Conservation (phyloP, 192 early-diverging fungal species). For the Lunasporangiospora selenospora region DNA sequence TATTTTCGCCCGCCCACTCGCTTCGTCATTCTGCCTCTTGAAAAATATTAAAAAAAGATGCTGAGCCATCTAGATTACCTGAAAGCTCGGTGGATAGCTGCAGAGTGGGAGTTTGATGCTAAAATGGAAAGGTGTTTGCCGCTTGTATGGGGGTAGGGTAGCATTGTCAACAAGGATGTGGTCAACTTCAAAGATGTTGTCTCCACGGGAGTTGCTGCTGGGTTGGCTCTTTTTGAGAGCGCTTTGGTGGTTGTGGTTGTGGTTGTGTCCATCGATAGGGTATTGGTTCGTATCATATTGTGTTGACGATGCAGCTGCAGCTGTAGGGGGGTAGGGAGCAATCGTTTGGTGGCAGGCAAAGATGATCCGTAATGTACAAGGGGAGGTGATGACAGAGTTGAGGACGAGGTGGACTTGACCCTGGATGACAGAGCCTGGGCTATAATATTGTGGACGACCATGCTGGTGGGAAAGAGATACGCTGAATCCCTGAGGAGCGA, state of each 20-base stretch:
- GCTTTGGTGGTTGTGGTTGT: too few species aligned
- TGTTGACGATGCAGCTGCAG: neutral
- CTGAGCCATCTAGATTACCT: too few species aligned
- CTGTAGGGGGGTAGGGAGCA: neutral
- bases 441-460: slow-evolving; percentile 14
- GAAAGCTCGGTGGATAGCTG: slow-evolving; percentile 26
- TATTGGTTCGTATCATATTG: too few species aligned
- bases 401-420: slow-evolving; percentile 25
- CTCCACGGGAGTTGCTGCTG: neutral
- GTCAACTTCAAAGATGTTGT: slow-evolving; percentile 30
- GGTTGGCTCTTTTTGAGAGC: neutral
- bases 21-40: too few species aligned
- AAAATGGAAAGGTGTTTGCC: slow-evolving; percentile 20
- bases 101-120: slow-evolving; percentile 34
- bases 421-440: slow-evolving; percentile 18
- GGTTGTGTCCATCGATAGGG: too few species aligned
- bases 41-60: too few species aligned
- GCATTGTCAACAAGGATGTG: slow-evolving; percentile 19
- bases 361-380: slow-evolving; percentile 19
- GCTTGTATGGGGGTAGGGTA: slow-evolving; percentile 2
- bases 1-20: too few species aligned
- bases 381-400: slow-evolving; percentile 3
- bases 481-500: slow-evolving; percentile 16
- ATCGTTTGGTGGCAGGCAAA: slow-evolving; percentile 30
- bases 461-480: slow-evolving; percentile 12